Percentiles rank a stretch among this genome's conserved stretches.
Conservation (phyloP, 2,329 filamentous ascomycete genomes). For the Dichotomopilus funicola region DNA sequence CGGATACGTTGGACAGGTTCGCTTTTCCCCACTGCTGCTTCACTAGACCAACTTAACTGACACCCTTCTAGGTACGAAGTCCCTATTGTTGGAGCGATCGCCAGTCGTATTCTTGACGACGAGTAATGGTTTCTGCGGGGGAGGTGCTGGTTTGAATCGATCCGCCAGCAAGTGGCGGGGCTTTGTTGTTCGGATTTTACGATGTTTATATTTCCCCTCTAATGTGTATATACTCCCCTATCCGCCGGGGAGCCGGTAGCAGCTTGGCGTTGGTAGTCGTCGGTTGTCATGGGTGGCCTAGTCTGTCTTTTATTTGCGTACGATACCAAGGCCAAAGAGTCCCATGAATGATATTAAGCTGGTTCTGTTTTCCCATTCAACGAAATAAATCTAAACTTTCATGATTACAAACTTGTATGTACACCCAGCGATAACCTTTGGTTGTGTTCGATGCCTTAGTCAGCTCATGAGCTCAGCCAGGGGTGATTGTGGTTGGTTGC, state of each 20-base stretch:
- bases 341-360: neutral
- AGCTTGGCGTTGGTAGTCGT: too few species aligned
- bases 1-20: slow-evolving; percentile 58
- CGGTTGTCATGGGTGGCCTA: neutral
- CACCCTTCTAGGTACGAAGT: slow-evolving; percentile 63
- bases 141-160: neutral
- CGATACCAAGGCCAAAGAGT: neutral
- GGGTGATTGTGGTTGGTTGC: slow-evolving; percentile 4
- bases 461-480: neutral
- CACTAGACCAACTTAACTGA: neutral
- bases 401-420: neutral
- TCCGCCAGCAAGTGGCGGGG: neutral
- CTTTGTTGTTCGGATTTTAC: neutral
- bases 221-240: slow-evolving; percentile 3
- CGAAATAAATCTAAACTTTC: neutral
- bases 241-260: too few species aligned
- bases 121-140: slow-evolving; percentile 40
- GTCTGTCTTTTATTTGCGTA: neutral
- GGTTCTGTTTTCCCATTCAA: neutral
- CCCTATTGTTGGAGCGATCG: slow-evolving; percentile 77
- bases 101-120: slow-evolving; percentile 85
- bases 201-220: neutral
- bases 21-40: slow-evolving; percentile 13
- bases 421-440: too few species aligned
- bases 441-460: neutral